These are phyloP conservation scores for Chalara sp. DNA, from an alignment of 2,329 filamentous ascomycete species.

Conservation along the genomic window DNA sequence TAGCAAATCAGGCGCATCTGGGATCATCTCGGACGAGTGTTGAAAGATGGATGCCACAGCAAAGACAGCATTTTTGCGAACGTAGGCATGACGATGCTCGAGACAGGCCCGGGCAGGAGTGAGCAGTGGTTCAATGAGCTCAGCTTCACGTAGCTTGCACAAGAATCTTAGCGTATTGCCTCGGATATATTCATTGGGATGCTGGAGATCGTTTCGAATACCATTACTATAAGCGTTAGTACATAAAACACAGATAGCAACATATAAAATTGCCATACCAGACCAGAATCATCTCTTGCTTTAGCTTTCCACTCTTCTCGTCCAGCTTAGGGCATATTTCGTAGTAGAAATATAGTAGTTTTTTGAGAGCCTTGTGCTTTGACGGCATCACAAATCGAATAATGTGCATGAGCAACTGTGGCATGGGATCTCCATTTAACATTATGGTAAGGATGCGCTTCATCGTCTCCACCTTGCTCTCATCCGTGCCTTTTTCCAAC, in stretches of 20 bases:
- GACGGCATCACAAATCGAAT: conserved; percentile 99
- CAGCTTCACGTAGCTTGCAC: conserved; percentile 89
- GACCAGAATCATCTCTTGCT: conserved; percentile 99
- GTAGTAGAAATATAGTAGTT: conserved; percentile 98
- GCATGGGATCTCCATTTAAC: conserved; percentile 96
- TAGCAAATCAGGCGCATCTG: conserved; percentile 90
- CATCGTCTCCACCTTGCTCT: conserved; percentile 91
- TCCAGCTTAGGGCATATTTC: conserved; percentile 98
- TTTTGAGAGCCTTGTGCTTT: conserved; percentile 94
- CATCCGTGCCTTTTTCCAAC: conserved; percentile 89
- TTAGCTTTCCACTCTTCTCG: conserved; percentile 74
- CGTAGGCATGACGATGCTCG: conserved; percentile 94
- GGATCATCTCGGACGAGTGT: conserved; percentile 86
- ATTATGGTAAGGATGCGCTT: conserved; percentile 94
- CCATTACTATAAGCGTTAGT: conserved; percentile 63
- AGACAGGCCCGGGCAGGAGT: conserved; percentile 88
- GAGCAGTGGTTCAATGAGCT: conserved; percentile 91
- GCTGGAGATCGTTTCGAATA: conserved; percentile 94
- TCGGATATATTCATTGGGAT: conserved; percentile 96
- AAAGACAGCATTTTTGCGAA: conserved; percentile 96
- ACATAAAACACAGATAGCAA: neutral
- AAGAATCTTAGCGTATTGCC: conserved; percentile 98
- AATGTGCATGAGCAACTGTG: conserved; percentile 95
- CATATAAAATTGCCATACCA: conserved; percentile 54
- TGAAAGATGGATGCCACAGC: conserved; percentile 88